Base-by-base conservation (phyloP, 768 basidiomycete species). In the Pleurotus sapidus region DNA sequence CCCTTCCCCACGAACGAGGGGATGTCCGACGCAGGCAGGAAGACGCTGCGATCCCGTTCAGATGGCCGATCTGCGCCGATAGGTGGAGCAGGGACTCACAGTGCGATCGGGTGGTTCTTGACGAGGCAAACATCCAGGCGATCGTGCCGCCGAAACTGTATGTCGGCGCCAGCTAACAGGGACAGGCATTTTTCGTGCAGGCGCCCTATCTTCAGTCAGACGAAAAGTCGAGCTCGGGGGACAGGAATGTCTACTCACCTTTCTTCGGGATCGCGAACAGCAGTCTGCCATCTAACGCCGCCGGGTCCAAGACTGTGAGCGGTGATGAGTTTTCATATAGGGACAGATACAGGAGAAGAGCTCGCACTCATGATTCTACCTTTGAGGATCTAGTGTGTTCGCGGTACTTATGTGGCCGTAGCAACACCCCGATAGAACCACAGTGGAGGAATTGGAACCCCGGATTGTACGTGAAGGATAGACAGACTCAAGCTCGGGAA, bases 1-100 rank as follows among this genome's bases (percentile, higher is more conserved):
- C 97, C 97, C 69, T 96, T 95, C 43, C 95, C 97, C 46, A 99
- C 97, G 72, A 98, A 99, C 25, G 95, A 96, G 8, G 97, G 95
- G 61, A 99, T 99, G 67, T 99, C 97, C 4, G 90, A 80, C 1
- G 97, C 97, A 20, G 97, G 95, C 20, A 98, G 88, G 74, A 99
- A 98, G 20, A 99, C 89, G 5, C 96, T 98, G 69, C 20, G 12
- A 18, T 15, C 30, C n/a, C 30, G 9, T 34, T 53, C 46, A 49
- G 50, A 45, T 27, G 8, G 45, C 46, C 24, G 25, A n/a, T 25
- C 20, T n/a, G 47, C 38, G 14, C 43, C 23, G 39, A 34, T 8
- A 9, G 4, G 30, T 3, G 5, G 8, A 46, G 12, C 12, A 23
- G 24, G 9, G 12, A 72, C 90, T 58, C 65, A 96, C 96, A 99